A percentile compares a stretch with the other conserved stretches of the same genome.
These are phyloP conservation scores for Platanthera zijinensis DNA, from an alignment of 106 monocot genomes.

Conservation along the genomic window DNA sequence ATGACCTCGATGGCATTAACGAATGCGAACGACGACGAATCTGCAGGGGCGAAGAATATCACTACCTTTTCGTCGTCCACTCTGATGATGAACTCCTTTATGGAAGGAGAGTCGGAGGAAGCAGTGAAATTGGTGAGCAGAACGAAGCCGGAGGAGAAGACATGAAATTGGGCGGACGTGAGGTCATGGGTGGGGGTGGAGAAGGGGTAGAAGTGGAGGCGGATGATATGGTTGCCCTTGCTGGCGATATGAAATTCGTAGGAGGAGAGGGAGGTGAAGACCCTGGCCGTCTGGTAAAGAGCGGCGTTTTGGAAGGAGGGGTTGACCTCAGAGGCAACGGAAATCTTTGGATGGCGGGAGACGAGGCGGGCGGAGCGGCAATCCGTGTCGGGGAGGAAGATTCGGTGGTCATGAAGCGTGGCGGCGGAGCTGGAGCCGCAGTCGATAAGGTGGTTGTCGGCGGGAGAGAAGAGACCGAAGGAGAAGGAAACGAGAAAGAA, in stretches of 20 bases:
- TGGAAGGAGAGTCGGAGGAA: slow-evolving; percentile 10
- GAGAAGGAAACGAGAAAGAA: slow-evolving; percentile 10
- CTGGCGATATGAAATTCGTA: slow-evolving; percentile 46
- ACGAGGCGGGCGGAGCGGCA: slow-evolving; percentile 12
- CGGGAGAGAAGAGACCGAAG: slow-evolving; percentile 7
- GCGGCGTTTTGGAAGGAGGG: slow-evolving; percentile 8
- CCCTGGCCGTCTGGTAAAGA: slow-evolving; percentile 49
- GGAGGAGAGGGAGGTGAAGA: slow-evolving; percentile 47
- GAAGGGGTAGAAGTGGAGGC: slow-evolving; percentile 86
- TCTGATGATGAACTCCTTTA: slow-evolving; percentile 69
- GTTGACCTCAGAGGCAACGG: slow-evolving; percentile 9
- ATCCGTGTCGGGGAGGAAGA: slow-evolving; percentile 31
- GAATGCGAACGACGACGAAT: slow-evolving; percentile 44
- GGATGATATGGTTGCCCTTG: slow-evolving; percentile 39
- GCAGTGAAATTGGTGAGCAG: slow-evolving; percentile 48
- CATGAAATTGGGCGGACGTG: slow-evolving; percentile 48
- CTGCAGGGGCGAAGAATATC: slow-evolving; percentile 51
- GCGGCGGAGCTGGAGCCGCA: slow-evolving; percentile 24
- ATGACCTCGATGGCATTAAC: slow-evolving; percentile 82
- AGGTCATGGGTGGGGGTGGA: slow-evolving; percentile 24
- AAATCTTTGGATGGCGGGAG: slow-evolving; percentile 8
- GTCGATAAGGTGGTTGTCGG: slow-evolving; percentile 32
- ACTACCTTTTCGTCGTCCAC: slow-evolving; percentile 34
- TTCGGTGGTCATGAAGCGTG: slow-evolving; percentile 23
- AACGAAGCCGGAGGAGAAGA: slow-evolving; percentile 29